These are phyloP conservation scores for Populus hybrid DNA, from an alignment of 441 rosid genomes.

Conservation along the genomic window DNA sequence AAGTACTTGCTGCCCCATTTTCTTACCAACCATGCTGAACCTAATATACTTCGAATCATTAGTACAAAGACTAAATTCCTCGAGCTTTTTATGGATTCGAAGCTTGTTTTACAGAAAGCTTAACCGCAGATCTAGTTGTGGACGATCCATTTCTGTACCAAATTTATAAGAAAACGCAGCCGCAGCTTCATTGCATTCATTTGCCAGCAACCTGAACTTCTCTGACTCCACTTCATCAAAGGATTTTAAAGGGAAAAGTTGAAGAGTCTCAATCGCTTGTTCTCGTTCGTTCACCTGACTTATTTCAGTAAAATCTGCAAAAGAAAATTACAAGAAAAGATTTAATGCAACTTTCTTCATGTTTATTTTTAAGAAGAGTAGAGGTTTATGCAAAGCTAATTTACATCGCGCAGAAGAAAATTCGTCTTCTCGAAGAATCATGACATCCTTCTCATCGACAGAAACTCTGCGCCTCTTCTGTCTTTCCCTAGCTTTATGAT, in stretches of 20 bases:
- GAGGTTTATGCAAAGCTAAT: not conserved
- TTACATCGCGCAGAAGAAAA: slow-evolving; percentile 49
- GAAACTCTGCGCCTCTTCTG: slow-evolving; percentile 84
- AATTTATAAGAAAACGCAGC: slow-evolving; percentile 33
- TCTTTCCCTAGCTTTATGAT: slow-evolving; percentile 93
- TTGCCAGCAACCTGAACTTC: slow-evolving; percentile 42
- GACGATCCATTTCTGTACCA: slow-evolving; percentile 62
- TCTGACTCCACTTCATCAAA: slow-evolving; percentile 40
- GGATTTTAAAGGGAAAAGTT: slow-evolving; percentile 77
- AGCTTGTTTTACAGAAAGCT: slow-evolving; percentile 52
- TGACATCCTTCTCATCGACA: slow-evolving; percentile 37
- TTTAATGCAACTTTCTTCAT: too few species aligned
- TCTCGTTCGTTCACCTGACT: slow-evolving; percentile 36
- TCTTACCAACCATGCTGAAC: slow-evolving; percentile 11
- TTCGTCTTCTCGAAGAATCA: slow-evolving; percentile 40
- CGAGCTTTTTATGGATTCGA: not conserved
- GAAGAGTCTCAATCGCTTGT: slow-evolving; percentile 71
- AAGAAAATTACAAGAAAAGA: not conserved
- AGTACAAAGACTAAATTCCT: not conserved
- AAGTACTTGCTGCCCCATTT: not conserved
- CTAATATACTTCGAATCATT: slow-evolving; percentile 5
- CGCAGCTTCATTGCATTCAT: slow-evolving; percentile 42
- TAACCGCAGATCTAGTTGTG: slow-evolving; percentile 89
- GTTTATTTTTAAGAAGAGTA: not conserved
- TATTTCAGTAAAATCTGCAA: slow-evolving; percentile 48